Evolutionary conservation across 2,329 filamentous ascomycete genomes (phyloP).

Genomic region (Monosporascus sp.): DNA sequence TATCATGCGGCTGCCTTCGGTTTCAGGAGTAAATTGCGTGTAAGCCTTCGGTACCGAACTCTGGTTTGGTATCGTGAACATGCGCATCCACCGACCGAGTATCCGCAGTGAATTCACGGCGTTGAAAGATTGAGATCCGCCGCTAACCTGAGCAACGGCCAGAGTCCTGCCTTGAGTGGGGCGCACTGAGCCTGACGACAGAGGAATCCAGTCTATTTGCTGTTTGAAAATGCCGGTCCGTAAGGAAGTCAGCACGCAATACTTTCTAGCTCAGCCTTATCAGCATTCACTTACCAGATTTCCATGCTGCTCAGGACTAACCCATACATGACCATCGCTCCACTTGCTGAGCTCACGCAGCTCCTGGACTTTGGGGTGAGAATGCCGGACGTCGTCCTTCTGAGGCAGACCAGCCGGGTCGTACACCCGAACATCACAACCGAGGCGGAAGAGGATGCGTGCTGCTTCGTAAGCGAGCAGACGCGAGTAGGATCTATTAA

Average conservation of each 20-base stretch:
- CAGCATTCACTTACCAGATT: slow-evolving; percentile 35
- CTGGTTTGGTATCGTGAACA: slow-evolving; percentile 64
- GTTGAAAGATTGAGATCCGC: slow-evolving; percentile 64
- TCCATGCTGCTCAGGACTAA: slow-evolving; percentile 62
- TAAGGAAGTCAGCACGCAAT: too few relatives aligned
- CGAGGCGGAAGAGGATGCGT: slow-evolving; percentile 57
- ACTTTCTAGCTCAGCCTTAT: too few relatives aligned
- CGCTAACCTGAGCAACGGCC: slow-evolving; percentile 56
- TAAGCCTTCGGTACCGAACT: slow-evolving; percentile 59
- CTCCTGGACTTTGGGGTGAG: slow-evolving; percentile 60
- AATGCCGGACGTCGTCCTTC: slow-evolving; percentile 21
- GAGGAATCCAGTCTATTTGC: slow-evolving; percentile 66
- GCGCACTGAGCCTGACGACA: slow-evolving; percentile 55
- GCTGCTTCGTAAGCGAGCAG: slow-evolving; percentile 55
- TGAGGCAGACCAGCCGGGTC: slow-evolving; percentile 50
- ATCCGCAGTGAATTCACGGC: slow-evolving; percentile 61
- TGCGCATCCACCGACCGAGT: slow-evolving; percentile 64
- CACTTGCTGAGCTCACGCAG: slow-evolving; percentile 55
- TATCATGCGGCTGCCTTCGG: slow-evolving; percentile 47
- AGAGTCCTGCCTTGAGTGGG: slow-evolving; percentile 63
- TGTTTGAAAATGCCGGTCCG: slow-evolving; percentile 61
- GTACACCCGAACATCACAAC: slow-evolving; percentile 61
- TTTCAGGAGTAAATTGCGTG: slow-evolving; percentile 48
- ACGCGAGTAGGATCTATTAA: slow-evolving; percentile 51
- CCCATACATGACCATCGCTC: slow-evolving; percentile 64